A percentile compares a stretch with the other conserved stretches of the same genome.
Evolutionary conservation across 2,329 filamentous ascomycete genomes (phyloP).

Genomic region (Aspergillus sp.): DNA sequence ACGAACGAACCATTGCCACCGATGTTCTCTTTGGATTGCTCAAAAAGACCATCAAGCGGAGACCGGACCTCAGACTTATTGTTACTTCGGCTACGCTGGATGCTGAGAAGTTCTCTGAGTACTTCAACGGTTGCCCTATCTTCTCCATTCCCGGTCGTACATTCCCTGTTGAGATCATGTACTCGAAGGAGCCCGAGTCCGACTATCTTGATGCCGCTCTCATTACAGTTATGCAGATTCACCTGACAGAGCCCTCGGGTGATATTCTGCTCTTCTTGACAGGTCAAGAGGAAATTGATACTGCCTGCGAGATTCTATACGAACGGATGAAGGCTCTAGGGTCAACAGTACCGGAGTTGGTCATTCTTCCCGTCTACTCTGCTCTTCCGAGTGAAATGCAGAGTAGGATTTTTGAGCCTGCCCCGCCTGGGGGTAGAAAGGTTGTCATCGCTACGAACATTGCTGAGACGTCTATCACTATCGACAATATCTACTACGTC

Average conservation of each 20-base stretch:
- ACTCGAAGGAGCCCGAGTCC: constrained; percentile 89
- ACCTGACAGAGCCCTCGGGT: constrained; percentile 85
- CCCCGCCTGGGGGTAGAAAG: constrained; percentile 81
- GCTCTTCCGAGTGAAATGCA: constrained; percentile 92
- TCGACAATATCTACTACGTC: constrained; percentile 96
- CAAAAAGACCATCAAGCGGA: constrained; percentile 85
- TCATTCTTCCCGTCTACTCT: constrained; percentile 95
- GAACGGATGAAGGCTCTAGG: constrained; percentile 97
- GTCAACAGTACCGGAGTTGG: constrained; percentile 83
- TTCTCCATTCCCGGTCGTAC: constrained; percentile 95
- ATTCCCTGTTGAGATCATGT: constrained; percentile 93
- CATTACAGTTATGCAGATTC: constrained; percentile 98
- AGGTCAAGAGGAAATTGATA: constrained; percentile 97
- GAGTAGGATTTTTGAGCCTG: constrained; percentile 89
- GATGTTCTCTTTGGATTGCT: constrained; percentile 92
- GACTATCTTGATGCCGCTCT: constrained; percentile 93
- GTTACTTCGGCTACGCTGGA: constrained; percentile 96
- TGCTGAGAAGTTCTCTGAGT: constrained; percentile 94
- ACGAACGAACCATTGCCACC: constrained; percentile 94
- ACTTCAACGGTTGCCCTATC: constrained; percentile 94
- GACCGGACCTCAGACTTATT: constrained; percentile 89
- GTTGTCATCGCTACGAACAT: constrained; percentile 99
- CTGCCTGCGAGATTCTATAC: constrained; percentile 84
- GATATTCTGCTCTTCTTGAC: constrained; percentile 98
- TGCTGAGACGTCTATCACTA: constrained; percentile 95